Evolutionary conservation across 805 yeast species (phyloP).

Genomic region (Yarrowia porcina): DNA sequence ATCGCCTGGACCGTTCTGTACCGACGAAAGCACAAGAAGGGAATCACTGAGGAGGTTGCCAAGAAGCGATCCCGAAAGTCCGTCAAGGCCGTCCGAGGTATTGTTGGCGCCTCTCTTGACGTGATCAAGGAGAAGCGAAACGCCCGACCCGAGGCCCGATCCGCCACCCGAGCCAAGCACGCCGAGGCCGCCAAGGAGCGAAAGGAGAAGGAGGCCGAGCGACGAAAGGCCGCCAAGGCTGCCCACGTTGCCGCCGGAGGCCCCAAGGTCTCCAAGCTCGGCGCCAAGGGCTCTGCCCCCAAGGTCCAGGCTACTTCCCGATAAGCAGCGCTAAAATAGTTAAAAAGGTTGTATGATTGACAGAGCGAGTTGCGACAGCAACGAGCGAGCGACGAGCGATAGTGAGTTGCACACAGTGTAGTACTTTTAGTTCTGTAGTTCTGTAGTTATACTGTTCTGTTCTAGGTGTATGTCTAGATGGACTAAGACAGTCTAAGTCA

Average conservation of each 20-base stretch:
- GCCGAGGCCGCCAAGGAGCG: constrained; percentile 50
- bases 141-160: constrained; percentile 94
- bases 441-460: no score
- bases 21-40: constrained; percentile 99
- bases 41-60: constrained; percentile 96
- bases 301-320: constrained; percentile 96
- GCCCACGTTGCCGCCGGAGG: constrained; percentile 47
- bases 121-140: constrained; percentile 97
- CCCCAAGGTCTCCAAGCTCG: constrained; percentile 80
- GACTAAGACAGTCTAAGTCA: no score
- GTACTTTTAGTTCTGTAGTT: no score
- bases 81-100: constrained; percentile 98
- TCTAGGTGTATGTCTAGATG: no score
- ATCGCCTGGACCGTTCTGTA: constrained; percentile 98
- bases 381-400: no score
- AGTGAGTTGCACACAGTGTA: no score
- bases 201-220: constrained; percentile 83
- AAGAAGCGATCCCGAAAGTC: constrained; percentile 97
- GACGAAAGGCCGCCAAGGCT: constrained; percentile 93
- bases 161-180: constrained; percentile 94
- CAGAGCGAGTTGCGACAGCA: no score
- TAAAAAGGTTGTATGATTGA: constrained; percentile 19
- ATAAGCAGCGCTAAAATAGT: constrained; percentile 46
- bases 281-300: constrained; percentile 97
- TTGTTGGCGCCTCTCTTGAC: constrained; percentile 99